A percentile compares a stretch with the other conserved stretches of the same genome.
Conservation (phyloP, 176 grass and related monocot genomes). For the Tillandsia fasciculata region DNA sequence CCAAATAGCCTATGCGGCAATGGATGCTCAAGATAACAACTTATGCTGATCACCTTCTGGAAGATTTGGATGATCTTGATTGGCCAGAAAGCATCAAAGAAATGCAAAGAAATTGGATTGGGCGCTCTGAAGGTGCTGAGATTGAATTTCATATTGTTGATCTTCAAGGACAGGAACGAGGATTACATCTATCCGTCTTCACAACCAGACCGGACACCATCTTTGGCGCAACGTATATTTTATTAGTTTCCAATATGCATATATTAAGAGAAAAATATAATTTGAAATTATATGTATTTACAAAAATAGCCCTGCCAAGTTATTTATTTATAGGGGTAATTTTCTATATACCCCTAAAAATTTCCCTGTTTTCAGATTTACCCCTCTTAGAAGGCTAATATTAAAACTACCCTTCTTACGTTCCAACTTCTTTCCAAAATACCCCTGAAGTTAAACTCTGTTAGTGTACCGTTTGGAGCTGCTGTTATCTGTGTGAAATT, state of each 20-base stretch:
- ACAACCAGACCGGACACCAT: constrained; percentile 92
- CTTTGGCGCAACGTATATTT: constrained; percentile 84
- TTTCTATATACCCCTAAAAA: too few relatives aligned
- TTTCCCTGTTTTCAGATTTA: too few relatives aligned
- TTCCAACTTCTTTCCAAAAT: too few relatives aligned
- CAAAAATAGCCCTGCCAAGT: too few relatives aligned
- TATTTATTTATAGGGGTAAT: too few relatives aligned
- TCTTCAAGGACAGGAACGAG: constrained; percentile 31
- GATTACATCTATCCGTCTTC: constrained; percentile 52
- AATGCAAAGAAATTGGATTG: constrained; percentile 98
- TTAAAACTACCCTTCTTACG: too few relatives aligned
- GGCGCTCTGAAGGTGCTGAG: constrained; percentile 82
- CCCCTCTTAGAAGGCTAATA: too few relatives aligned
- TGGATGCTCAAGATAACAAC: constrained; percentile 97
- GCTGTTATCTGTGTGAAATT: too few relatives aligned
- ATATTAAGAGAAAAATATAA: background rate
- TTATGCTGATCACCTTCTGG: constrained; percentile 89
- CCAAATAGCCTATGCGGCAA: constrained; percentile 84
- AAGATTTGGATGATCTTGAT: constrained; percentile 84
- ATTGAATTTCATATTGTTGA: constrained; percentile 63
- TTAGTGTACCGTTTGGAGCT: too few relatives aligned
- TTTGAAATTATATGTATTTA: too few relatives aligned
- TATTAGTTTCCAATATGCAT: background rate
- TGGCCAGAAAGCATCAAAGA: constrained; percentile 98
- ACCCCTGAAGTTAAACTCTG: too few relatives aligned